Percentiles rank a stretch among this genome's conserved stretches.
phyloP scores from a whole-genome alignment of 1,284 basidiomycete species.

The Ustilago hordei region DNA sequence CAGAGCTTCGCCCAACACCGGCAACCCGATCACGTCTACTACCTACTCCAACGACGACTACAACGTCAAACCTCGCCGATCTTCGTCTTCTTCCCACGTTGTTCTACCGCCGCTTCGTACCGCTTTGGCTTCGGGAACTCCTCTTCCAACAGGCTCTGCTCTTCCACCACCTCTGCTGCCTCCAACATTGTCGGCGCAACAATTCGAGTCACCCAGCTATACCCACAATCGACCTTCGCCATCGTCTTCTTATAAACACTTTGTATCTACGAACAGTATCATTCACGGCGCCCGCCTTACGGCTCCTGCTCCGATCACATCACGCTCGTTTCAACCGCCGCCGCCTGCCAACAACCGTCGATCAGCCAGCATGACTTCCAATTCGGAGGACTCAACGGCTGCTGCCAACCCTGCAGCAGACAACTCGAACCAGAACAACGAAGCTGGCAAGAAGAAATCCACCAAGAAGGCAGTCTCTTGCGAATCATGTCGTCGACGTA shows the following conservation, averaged over 20 bases:
- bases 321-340: slow-evolving; percentile 1
- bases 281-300: slow-evolving; percentile 23
- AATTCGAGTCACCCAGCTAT: slow-evolving; percentile 9
- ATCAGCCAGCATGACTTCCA: slow-evolving; percentile 28
- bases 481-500: slow-evolving; percentile 60
- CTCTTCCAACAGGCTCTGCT: slow-evolving; percentile 19
- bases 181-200: slow-evolving; percentile 8
- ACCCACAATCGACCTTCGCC: slow-evolving; percentile 6
- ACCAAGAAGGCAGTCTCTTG: slow-evolving; percentile 65
- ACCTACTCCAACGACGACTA: slow-evolving; percentile 6
- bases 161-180: slow-evolving; percentile 38
- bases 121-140: slow-evolving; percentile 15
- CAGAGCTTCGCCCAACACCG: slow-evolving; percentile 14
- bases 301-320: slow-evolving; percentile 4
- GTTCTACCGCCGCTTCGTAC: slow-evolving; percentile 37
- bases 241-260: background rate
- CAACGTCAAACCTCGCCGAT: background rate
- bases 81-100: slow-evolving; percentile 30
- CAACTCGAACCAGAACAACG: slow-evolving; percentile 1
- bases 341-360: background rate
- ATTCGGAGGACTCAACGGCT: slow-evolving; percentile 7
- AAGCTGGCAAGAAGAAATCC: slow-evolving; percentile 49
- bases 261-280: background rate
- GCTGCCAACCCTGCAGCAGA: slow-evolving; percentile 7
- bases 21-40: slow-evolving; percentile 1